phyloP scores from a whole-genome alignment of 257 asterid species.

The Solanum virginianum region DNA sequence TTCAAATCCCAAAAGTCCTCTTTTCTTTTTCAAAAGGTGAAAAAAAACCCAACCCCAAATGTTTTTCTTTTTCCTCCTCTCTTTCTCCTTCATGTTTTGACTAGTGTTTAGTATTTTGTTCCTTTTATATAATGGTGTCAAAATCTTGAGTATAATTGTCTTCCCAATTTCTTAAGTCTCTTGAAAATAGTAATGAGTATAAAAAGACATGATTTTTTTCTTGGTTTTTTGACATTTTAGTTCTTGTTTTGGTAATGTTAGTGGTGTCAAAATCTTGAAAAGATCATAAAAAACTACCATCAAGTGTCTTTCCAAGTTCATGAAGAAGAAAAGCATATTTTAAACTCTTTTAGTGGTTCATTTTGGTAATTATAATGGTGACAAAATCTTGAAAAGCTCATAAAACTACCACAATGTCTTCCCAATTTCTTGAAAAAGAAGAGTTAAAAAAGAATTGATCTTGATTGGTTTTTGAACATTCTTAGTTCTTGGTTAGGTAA shows the following conservation, averaged over 20 bases:
- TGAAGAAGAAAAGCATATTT: not conserved
- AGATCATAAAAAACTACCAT: not conserved
- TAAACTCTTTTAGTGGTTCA: not conserved
- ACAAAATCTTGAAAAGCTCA: not conserved
- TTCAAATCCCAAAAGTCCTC: conserved; percentile 21
- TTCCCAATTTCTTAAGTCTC: not conserved
- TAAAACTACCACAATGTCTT: not conserved
- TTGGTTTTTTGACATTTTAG: too few species aligned
- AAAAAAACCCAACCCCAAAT: not conserved
- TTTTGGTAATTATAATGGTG: not conserved
- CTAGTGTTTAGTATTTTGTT: not conserved
- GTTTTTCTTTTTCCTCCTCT: not conserved
- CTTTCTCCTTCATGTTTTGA: conserved; percentile 9
- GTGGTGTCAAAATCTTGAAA: not conserved
- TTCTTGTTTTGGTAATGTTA: too few species aligned
- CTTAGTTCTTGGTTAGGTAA: not conserved
- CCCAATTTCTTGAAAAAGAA: not conserved
- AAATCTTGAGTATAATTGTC: conserved; percentile 14
- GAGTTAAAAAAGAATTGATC: not conserved
- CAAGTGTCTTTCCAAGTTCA: not conserved
- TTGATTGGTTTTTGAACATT: not conserved
- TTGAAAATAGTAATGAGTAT: too few species aligned
- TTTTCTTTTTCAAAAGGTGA: not conserved
- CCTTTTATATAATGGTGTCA: not conserved
- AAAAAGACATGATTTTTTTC: too few species aligned